Percentiles rank a stretch among this genome's conserved stretches.
Conservation (phyloP, 2,329 filamentous ascomycete species). For the Fusarium verrucosum region DNA sequence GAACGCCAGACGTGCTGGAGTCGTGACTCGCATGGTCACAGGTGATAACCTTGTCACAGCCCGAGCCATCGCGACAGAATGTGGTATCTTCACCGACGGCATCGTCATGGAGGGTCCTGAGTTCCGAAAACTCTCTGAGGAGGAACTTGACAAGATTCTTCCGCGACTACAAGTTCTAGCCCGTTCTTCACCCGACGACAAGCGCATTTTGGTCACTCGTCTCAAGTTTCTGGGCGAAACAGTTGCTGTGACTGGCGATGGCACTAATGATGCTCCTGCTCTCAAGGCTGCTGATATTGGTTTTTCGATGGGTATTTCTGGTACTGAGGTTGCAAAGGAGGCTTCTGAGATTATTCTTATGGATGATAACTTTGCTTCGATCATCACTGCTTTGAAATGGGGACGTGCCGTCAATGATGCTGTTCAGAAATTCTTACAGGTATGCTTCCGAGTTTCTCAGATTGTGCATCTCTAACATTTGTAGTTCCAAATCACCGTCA, state of each 20-base stretch:
- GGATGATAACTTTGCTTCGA: slow-evolving; percentile 88
- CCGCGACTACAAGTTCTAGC: slow-evolving; percentile 76
- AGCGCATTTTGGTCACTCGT: slow-evolving; percentile 75
- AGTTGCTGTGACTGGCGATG: slow-evolving; percentile 84
- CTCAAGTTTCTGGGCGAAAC: slow-evolving; percentile 78
- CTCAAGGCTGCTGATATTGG: slow-evolving; percentile 84
- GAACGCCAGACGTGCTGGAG: slow-evolving; percentile 78
- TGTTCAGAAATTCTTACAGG: slow-evolving; percentile 77
- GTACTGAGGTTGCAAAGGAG: slow-evolving; percentile 85
- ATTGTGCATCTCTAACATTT: fast-evolving
- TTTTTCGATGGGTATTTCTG: slow-evolving; percentile 86
- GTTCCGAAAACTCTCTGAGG: slow-evolving; percentile 75
- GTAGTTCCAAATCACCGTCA: slow-evolving; percentile 82
- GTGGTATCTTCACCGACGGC: slow-evolving; percentile 76
- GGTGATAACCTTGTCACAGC: slow-evolving; percentile 84
- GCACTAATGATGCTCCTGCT: slow-evolving; percentile 84
- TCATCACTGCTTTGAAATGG: slow-evolving; percentile 84
- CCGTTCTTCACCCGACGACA: slow-evolving; percentile 79
- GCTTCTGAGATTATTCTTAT: slow-evolving; percentile 86
- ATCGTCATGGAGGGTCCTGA: slow-evolving; percentile 81
- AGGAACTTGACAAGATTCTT: slow-evolving; percentile 72
- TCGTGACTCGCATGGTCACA: slow-evolving; percentile 86
- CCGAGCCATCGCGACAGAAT: slow-evolving; percentile 80
- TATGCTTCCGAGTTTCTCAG: fast-evolving
- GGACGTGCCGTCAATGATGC: slow-evolving; percentile 80